Evolutionary conservation across 2,329 filamentous ascomycete species (phyloP), one percentile per base, ranked within the genome.

Genomic region (Monosporascus ibericus): DNA sequence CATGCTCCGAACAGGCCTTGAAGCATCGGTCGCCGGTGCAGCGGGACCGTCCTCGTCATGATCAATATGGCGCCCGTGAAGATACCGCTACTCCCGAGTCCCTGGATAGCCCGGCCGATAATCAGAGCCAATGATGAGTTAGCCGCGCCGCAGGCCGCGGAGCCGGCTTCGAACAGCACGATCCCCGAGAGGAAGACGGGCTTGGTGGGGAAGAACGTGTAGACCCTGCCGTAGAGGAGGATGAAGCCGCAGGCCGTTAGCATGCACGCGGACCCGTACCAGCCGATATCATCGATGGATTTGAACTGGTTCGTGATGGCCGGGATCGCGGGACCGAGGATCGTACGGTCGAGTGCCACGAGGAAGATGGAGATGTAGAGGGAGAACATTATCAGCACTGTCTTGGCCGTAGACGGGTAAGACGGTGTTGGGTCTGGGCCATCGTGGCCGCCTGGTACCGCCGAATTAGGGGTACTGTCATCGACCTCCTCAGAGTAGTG

Each of bases 51-150:
- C 46, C 67, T 67, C 9, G 70, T 67, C 25, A 71, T 62, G 22
- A 66, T 58, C 8, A 65, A 58, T 44, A 71, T 65, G 27, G 60
- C 64, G 8, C 72, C 72, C 5, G 68, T 63, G 40, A 70, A 69
- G 51, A 75, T 69, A 37, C 72, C 72, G 0, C 67, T 68, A 0
- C 65, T 62, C 2, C 72, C 72, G 1, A 71, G 50, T 6, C 73
- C 72, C 40, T 70, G 66, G 27, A 75, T 63, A 39, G 70, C 72
- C 17, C 72, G 65, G 5, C 73, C 72, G 37, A 73, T 24, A 27
- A 75, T 74, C 48, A 75, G 69, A 15, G 67, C 67, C n/a, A 66
- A 56, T 3, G 69, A 72, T 52, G 52, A 70, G 14, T 70, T 70
- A 17, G 72, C 72, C 1, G 69, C 67, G 6, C 70, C 72, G 53